phyloP scores from a whole-genome alignment of 257 asterid genomes.

The Solanum ossicruentum region DNA sequence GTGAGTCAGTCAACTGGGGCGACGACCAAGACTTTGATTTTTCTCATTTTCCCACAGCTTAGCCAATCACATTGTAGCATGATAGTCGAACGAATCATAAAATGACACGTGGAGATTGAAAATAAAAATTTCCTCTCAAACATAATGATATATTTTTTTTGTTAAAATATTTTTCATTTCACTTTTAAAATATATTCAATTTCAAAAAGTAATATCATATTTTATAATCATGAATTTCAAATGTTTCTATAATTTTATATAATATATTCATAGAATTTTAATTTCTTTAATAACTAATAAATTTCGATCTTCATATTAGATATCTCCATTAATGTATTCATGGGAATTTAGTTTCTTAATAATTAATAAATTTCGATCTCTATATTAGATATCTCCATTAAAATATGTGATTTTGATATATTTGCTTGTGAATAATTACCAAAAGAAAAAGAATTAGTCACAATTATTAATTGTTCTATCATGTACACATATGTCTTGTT shows the following conservation, averaged over 20 bases:
- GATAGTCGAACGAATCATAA: too few species aligned
- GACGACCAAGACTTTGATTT: neutral
- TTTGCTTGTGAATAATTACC: neutral
- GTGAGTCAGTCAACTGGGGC: neutral
- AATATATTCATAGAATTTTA: neutral
- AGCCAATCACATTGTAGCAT: neutral
- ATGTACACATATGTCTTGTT: neutral
- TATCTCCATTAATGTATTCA: too few species aligned
- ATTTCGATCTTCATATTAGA: too few species aligned
- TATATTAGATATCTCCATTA: neutral
- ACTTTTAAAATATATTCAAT: neutral
- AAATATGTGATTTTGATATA: neutral
- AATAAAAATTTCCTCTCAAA: neutral
- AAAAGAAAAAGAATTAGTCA: neutral
- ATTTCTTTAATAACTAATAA: neutral
- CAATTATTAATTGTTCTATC: neutral
- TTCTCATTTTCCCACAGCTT: neutral
- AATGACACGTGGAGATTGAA: too few species aligned
- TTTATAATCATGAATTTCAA: neutral
- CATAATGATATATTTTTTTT: neutral
- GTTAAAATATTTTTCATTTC: neutral
- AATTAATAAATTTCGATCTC: neutral
- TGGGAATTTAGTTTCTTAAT: too few species aligned
- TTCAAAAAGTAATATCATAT: neutral
- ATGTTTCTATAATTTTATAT: neutral